Evolutionary conservation across 495 filamentous ascomycete species (phyloP), one percentile per base, ranked within the genome.

Genomic region (Penicillium salamii): DNA sequence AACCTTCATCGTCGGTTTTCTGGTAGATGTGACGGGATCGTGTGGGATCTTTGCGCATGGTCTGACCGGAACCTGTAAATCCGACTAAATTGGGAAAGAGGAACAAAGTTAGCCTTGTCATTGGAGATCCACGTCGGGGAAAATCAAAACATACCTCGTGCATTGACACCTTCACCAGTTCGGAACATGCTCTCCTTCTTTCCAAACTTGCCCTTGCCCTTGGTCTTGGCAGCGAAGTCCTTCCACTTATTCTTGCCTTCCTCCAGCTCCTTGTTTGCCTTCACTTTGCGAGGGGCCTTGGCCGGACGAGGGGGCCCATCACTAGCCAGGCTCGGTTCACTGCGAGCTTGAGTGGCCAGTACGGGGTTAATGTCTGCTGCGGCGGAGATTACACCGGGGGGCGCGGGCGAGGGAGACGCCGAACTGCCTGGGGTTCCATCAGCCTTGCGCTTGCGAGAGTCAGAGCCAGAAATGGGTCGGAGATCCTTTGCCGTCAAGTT

Each of bases 181-280:
- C 95, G 81, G 59, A 98, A 98, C 93, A 97, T 96, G 72, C 89
- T 95, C 13, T 97, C 91, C 75, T 96, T 96, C 71, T 88, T 90
- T 38, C 82, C 87, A 32, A 82, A 73, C 62, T 90, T 90, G 15
- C 87, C 86, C 71, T 91, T 95, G 55, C 74, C 72, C 63, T 90
- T 91, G 19, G 85, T 86, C 70, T 93, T 95, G 51, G 75, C 75
- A 32, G 80, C 83, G 63, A 95, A 98, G 57, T 91, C 86, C 67
- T 97, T 86, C 93, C 93, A 98, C 60, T 93, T 96, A 55, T 77
- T 89, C 76, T 96, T 96, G 54, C 86, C 86, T 53, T 80, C 87
- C 70, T 96, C 90, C 9, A 98, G 76, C 63, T 92, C 90, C 65
- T 89, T 90, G 26, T 81, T 91, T 13, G 90, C 88, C 72, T 95